These are phyloP conservation scores for Oryza australiensis DNA, from an alignment of 176 grass and related monocot species.

Conservation along the genomic window DNA sequence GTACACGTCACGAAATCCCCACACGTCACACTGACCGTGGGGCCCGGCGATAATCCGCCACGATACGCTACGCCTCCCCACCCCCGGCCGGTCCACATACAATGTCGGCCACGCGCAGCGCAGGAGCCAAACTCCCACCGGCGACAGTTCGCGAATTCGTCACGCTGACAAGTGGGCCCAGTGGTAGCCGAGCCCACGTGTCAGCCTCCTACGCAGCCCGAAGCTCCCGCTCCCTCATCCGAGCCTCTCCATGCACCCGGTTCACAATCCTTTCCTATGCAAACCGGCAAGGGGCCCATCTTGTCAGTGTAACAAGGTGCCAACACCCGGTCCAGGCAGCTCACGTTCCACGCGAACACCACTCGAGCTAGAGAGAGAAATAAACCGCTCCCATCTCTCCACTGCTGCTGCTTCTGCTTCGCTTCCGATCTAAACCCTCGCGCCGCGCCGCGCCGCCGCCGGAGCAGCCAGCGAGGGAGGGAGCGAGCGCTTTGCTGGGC, in stretches of 20 bases:
- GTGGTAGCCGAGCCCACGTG: background rate
- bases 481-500: background rate
- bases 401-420: slow-evolving; percentile 21
- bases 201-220: background rate
- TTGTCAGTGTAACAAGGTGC: background rate
- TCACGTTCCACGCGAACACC: background rate
- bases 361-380: background rate
- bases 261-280: background rate
- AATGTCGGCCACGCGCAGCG: too few relatives aligned
- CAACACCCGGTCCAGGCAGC: background rate
- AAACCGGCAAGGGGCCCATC: background rate
- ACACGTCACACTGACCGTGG: background rate
- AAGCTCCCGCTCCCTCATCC: background rate
- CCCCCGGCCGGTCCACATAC: too few relatives aligned
- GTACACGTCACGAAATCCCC: background rate
- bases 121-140: too few relatives aligned
- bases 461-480: background rate
- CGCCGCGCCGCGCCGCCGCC: background rate
- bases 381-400: slow-evolving; percentile 12
- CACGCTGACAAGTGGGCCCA: background rate
- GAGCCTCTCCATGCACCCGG: background rate
- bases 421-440: slow-evolving; percentile 39
- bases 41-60: background rate
- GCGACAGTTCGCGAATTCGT: background rate
- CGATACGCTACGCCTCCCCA: background rate